Base-by-base conservation (phyloP, 192 early-diverging fungal species). In the Gamsiella multidivaricata region DNA sequence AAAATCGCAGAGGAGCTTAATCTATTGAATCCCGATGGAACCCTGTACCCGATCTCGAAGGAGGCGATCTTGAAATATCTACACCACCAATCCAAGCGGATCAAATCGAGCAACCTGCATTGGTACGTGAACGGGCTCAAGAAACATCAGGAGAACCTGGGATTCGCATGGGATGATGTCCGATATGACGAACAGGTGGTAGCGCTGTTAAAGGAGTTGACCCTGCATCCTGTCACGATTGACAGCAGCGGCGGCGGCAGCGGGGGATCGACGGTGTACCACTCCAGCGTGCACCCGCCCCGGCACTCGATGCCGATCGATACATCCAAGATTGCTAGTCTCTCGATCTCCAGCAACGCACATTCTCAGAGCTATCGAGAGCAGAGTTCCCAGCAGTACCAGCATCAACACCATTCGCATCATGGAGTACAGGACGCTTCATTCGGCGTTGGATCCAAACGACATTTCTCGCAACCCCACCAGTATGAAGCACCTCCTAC, bases 41-140 rank as follows among this genome's bases (percentile, higher is more conserved):
- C 54, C 20, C 26, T 78, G 15, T 78, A 78, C 61, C 74, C 74
- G 12, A 78, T 78, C 36, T 78, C 74, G 5, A 68, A 68, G 60
- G 65, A 68, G 15, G 74, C 74, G 9, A 78, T 78, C 29, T n/a
- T 78, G 28, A 78, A 78, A 39, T 78, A 78, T 43, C 26, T 78
- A 22, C 65, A 59, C 23, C 74, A 78, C 5, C 74, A 78, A 33
- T 68, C 74, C 34, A 78, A 78, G 37, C 42, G 74, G 23, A 78
- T 78, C 29, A 78, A 78, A 29, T 78, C 74, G 32, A 78, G 74
- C 28, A 78, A 78, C 32, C 61, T 78, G 12, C 74, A 78, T 25
- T 78, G 74, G 74, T 78, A 78, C 31, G 74, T 78, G 29, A 78
- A 78, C 18, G 74, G 74, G 46, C 65, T 78, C 59, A 78, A 78